Evolutionary conservation across 306 rosid genomes (phyloP), one percentile per base, ranked within the genome.

Genomic region (Rosa rugosa): DNA sequence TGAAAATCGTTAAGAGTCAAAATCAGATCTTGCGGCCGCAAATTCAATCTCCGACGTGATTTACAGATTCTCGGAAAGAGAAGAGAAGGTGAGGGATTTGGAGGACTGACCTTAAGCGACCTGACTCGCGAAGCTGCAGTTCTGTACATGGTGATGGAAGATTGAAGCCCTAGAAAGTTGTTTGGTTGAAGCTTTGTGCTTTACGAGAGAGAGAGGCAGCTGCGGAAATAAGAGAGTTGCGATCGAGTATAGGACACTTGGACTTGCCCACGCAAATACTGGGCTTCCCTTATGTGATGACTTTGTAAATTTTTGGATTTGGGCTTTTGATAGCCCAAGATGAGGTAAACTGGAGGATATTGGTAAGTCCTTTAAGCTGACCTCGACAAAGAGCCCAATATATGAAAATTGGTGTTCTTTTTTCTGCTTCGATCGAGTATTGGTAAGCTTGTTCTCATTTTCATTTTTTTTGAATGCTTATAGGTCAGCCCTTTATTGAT

Each of bases 21-120:
- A 45, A 51, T 22, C 66, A 38, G 80, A 85, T 80, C 84, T 77
- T n/a, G n/a, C 41, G n/a, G 42, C 38, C n/a, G 16, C 27, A 31
- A 72, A 72, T 59, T 79, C 51, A 51, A 72, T 9, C 22, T 38
- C 10, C 63, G 62, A 42, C 36, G n/a, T 46, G 59, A 77, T 63
- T 44, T 44, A 44, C 46, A 44, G 14, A 49, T 41, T 14, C 68
- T 8, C 1, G 47, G 25, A 20, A 75, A 65, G 72, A 20, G 73
- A 78, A 22, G 4, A 38, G 17, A 67, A 71, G 36, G 53, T 71
- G 59, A 63, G 73, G 81, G 71, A 49, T 74, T 45, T 2, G 73
- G 23, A 42, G 25, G 27, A 75, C 80, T 78, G 82, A 94, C 98
- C 98, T 90, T 94, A 85, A 91, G 94, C 76, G 91, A 81, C 73